These are phyloP conservation scores for Climacium dendroides DNA, from an alignment of 225 moss, liverwort and hornwort species.

Conservation along the genomic window DNA sequence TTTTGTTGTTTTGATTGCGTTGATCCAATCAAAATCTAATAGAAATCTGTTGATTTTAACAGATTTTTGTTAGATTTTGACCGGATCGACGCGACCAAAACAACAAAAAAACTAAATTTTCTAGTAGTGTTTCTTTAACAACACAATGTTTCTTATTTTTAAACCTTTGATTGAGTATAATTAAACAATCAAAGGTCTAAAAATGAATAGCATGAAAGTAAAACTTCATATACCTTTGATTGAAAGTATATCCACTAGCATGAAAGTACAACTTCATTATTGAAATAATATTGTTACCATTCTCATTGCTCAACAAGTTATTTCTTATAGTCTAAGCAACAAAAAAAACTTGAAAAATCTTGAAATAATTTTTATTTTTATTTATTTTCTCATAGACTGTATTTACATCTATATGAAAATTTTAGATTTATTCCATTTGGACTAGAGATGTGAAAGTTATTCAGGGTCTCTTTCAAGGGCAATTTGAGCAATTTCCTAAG, in stretches of 20 bases:
- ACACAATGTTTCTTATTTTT: not conserved
- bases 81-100: too few species aligned
- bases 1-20: too few species aligned
- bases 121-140: too few species aligned
- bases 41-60: too few species aligned
- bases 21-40: too few species aligned
- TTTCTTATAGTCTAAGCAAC: not conserved
- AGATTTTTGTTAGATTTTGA: too few species aligned
- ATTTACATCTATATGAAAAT: not conserved
- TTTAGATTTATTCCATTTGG: not conserved
- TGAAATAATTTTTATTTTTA: not conserved
- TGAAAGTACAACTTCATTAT: not conserved
- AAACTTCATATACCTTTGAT: too few species aligned
- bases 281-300: too few species aligned
- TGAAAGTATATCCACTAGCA: not conserved
- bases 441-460: not conserved
- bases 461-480: rapidly evolving
- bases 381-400: not conserved
- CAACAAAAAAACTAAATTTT: too few species aligned
- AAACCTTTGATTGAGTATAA: not conserved
- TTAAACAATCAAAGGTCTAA: too few species aligned
- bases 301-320: not conserved
- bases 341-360: not conserved
- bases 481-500: rapidly evolving
- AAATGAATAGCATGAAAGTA: too few species aligned